Percentiles rank a stretch among this genome's conserved stretches.
These are phyloP conservation scores for Trichoderma pleuroti DNA, from an alignment of 2,329 filamentous ascomycete genomes.

Conservation along the genomic window DNA sequence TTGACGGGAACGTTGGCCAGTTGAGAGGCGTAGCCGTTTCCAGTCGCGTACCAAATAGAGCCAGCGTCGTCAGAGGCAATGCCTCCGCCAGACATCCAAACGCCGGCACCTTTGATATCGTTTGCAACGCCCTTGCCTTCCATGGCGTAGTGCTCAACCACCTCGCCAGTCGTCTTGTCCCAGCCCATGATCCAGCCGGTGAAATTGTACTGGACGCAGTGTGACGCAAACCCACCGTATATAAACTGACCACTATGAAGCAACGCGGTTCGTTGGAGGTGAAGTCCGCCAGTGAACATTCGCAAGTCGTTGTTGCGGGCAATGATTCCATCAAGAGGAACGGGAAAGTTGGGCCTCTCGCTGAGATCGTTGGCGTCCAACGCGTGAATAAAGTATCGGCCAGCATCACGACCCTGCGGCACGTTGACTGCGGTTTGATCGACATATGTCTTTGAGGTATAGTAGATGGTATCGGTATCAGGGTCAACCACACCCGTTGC, in stretches of 20 bases:
- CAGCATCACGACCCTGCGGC: conserved; percentile 33
- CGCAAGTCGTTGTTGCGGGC: conserved; percentile 45
- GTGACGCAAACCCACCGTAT: conserved; percentile 52
- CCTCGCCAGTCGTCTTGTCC: conserved; percentile 39
- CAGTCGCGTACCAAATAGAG: conserved; percentile 39
- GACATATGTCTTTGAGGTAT: conserved; percentile 43
- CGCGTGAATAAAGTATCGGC: conserved; percentile 38
- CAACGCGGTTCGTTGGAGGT: conserved; percentile 50
- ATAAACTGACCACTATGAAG: conserved; percentile 44
- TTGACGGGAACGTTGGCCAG: conserved; percentile 37
- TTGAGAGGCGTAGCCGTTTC: conserved; percentile 42
- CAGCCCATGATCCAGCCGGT: conserved; percentile 51
- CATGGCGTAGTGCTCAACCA: conserved; percentile 41
- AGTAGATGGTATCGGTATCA: conserved; percentile 41
- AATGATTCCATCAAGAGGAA: conserved; percentile 44
- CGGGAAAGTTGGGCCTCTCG: conserved; percentile 43
- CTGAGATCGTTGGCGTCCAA: conserved; percentile 38
- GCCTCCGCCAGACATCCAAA: conserved; percentile 42
- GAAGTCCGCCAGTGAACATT: conserved; percentile 51
- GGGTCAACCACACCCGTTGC: conserved; percentile 47
- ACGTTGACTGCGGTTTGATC: conserved; percentile 30
- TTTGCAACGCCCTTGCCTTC: conserved; percentile 39
- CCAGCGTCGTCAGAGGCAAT: conserved; percentile 38
- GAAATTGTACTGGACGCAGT: conserved; percentile 56
- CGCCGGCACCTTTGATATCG: conserved; percentile 40